These are phyloP conservation scores for Pseudogymnoascus sp. DNA, from an alignment of 2,329 filamentous ascomycete genomes.

Conservation along the genomic window DNA sequence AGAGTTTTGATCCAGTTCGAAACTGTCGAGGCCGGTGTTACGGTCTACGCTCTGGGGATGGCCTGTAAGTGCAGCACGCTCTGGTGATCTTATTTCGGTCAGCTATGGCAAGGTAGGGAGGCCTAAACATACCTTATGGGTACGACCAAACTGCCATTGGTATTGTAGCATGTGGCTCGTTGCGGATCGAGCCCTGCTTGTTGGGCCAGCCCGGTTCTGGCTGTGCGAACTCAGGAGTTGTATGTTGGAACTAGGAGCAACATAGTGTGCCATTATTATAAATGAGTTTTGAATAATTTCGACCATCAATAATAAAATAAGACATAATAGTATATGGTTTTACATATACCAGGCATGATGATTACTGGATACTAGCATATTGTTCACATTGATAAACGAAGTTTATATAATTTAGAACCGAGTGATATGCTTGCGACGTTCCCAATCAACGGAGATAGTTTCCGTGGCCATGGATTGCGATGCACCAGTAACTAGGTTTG, in stretches of 20 bases:
- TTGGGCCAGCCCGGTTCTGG: no score
- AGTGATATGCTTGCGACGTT: not conserved
- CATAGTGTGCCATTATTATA: no score
- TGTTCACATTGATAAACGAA: not conserved
- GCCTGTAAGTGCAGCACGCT: not conserved
- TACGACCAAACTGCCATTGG: not conserved
- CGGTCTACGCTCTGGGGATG: not conserved
- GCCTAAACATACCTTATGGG: not conserved
- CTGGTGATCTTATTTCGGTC: not conserved
- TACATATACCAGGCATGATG: no score
- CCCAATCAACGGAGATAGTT: not conserved
- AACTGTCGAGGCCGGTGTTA: not conserved
- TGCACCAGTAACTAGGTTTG: not conserved
- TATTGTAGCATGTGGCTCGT: not conserved
- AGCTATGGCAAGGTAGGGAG: not conserved
- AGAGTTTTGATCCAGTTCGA: conserved; percentile 23
- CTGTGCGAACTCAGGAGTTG: not conserved
- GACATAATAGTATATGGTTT: not conserved
- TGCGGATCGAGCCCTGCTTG: not conserved
- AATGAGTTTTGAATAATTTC: not conserved
- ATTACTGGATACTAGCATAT: no score
- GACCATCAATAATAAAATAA: not conserved
- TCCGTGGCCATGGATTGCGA: not conserved
- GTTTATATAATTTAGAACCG: not conserved
- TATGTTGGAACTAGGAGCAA: not conserved